Percentiles rank a stretch among this genome's conserved stretches.
Evolutionary conservation across 1,284 basidiomycete genomes (phyloP).

Genomic region (Pyrrhoderma noxium): DNA sequence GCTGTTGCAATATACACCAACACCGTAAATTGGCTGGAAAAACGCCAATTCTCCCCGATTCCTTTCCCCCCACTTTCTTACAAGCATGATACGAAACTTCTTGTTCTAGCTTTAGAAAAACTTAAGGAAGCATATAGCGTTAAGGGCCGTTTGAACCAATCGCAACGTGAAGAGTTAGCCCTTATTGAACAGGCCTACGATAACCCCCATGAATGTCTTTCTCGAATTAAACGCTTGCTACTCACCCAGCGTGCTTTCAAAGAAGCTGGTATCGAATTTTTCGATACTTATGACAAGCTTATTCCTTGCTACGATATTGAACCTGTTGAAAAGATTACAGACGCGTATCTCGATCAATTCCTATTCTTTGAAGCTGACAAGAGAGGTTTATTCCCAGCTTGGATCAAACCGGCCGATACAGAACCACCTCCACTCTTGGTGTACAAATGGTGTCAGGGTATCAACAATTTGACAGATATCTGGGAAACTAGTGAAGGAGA

Average conservation of each 20-base stretch:
- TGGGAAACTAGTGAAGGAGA: conserved; percentile 97
- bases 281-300: conserved; percentile 94
- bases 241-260: conserved; percentile 97
- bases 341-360: conserved; percentile 92
- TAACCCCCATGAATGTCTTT: conserved; percentile 89
- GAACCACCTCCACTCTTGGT: conserved; percentile 94
- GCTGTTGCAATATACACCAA: conserved; percentile 96
- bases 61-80: conserved; percentile 97
- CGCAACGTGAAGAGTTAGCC: conserved; percentile 92
- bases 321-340: conserved; percentile 97
- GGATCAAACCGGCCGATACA: conserved; percentile 96
- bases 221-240: conserved; percentile 92
- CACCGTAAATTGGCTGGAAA: conserved; percentile 96
- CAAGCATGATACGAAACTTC: conserved; percentile 95
- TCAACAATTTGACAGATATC: conserved; percentile 89
- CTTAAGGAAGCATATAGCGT: conserved; percentile 98
- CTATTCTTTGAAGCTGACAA: conserved; percentile 92
- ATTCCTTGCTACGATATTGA: conserved; percentile 98
- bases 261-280: conserved; percentile 92
- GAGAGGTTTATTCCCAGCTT: conserved; percentile 90
- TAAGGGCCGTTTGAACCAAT: conserved; percentile 92
- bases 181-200: conserved; percentile 97
- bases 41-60: conserved; percentile 92
- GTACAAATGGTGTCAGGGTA: conserved; percentile 96
- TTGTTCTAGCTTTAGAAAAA: conserved; percentile 92